These are phyloP conservation scores for Yamadazyma dendronema DNA, from an alignment of 1,139 yeast genomes.

Conservation along the genomic window DNA sequence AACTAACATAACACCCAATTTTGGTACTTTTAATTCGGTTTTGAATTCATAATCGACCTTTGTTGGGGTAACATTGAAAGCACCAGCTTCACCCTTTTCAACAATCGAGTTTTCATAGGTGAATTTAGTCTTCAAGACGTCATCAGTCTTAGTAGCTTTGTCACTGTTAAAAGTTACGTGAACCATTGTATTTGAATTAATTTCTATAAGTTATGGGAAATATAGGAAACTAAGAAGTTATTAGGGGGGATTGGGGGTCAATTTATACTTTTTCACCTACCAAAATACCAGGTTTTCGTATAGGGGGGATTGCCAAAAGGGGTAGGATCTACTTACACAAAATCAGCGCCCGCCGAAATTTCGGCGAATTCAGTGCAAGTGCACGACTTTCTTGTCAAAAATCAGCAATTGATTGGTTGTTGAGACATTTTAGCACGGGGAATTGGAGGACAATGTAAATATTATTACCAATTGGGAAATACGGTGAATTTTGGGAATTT, in stretches of 20 bases:
- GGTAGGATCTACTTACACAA: constrained; percentile 5
- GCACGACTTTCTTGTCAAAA: constrained; percentile 6
- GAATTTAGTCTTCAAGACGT: constrained; percentile 66
- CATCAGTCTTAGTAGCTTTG: constrained; percentile 57
- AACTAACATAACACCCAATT: constrained; percentile 84
- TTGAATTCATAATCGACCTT: constrained; percentile 78
- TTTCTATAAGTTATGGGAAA: neutral
- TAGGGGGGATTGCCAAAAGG: neutral
- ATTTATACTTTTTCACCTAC: constrained; percentile 11
- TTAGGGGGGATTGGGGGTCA: constrained; percentile 9
- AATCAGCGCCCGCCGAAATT: constrained; percentile 9
- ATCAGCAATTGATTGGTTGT: constrained; percentile 2
- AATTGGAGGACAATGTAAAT: neutral
- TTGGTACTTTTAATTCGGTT: constrained; percentile 78
- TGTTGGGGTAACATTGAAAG: constrained; percentile 69
- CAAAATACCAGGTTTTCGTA: neutral
- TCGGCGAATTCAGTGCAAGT: constrained; percentile 25
- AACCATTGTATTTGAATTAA: constrained; percentile 14
- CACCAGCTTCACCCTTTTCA: constrained; percentile 50
- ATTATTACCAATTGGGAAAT: neutral
- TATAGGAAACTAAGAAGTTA: neutral
- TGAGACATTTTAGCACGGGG: neutral
- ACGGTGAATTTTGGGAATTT: neutral
- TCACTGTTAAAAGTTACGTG: constrained; percentile 59
- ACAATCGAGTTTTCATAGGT: constrained; percentile 39